Evolutionary conservation across 2,329 filamentous ascomycete genomes (phyloP), one percentile per base, ranked within the genome.

Genomic region (Lachnellula cervina): DNA sequence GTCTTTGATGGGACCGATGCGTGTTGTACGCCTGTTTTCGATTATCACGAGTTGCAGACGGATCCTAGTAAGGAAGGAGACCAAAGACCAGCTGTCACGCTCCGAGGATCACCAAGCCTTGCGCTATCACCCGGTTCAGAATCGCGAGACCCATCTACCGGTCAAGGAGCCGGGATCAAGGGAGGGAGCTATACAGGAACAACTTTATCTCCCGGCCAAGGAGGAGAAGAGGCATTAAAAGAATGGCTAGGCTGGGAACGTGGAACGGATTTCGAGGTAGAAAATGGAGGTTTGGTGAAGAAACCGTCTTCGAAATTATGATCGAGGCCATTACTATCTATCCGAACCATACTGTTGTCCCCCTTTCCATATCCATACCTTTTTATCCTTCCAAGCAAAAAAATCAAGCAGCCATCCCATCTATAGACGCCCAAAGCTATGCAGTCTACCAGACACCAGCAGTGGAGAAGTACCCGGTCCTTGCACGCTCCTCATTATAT

Each of bases 1-100:
- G 76, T 96, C 5, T 97, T 97, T 69, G 89, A 96, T 69, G 89
- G 88, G 11, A 94, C 89, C 0, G 93, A 97, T 73, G 93, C 93
- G 1, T 97, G 93, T 71, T 90, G 88, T 60, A 90, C 89, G n/a
- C 93, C 93, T 0, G 89, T 97, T 1, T 75, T 96, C 43, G 85
- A 84, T 35, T 89, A 90, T 62, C 67, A 64, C 0, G 91, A 96
- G 72, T 75, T 96, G 44, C 82, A 90, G 64, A 64, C 58, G 2
- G 69, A 74, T 37, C 50, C 68, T 8, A 59, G 55, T n/a, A 73
- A 77, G 49, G 83, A 85, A 66, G 81, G 86, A 47, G 87, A 91
- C 62, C 87, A 90, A 73, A 73, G 89, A 58, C 88, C 88, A 1
- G 73, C 80, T 1, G 87, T 92, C 9, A 84, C 83, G 37, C 71